These are phyloP conservation scores for Candida pseudoglaebosa DNA, from an alignment of 805 yeast genomes.

Conservation along the genomic window DNA sequence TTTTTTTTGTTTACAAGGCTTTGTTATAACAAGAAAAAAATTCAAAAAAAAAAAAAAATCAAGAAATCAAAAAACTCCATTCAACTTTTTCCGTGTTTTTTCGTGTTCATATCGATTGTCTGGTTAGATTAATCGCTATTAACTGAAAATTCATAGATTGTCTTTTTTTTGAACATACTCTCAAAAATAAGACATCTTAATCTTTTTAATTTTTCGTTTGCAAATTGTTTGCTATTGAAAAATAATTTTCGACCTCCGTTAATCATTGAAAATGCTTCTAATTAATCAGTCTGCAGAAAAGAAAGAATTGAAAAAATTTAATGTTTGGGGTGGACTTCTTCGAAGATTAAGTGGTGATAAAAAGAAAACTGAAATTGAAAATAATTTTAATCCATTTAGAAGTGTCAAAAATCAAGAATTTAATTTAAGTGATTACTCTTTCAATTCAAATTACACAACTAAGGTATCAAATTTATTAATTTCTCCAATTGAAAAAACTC, in stretches of 20 bases:
- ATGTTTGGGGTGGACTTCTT: not conserved
- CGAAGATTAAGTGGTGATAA: constrained; percentile 4
- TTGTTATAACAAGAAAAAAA: no score
- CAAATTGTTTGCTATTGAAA: no score
- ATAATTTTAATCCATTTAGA: not conserved
- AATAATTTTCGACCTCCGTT: no score
- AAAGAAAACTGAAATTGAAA: not conserved
- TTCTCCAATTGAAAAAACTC: not conserved
- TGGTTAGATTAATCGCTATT: no score
- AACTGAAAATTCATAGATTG: no score
- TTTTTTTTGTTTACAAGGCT: no score
- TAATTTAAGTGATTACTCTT: not conserved
- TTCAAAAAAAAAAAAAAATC: no score
- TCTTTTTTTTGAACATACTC: no score
- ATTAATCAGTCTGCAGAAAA: not conserved
- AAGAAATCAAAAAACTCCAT: no score
- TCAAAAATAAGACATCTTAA: no score
- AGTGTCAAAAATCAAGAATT: not conserved
- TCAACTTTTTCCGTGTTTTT: no score
- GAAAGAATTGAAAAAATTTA: constrained; percentile 3
- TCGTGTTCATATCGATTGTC: no score
- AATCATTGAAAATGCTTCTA: constrained; percentile 1
- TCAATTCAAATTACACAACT: constrained; percentile 2
- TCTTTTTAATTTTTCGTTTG: not conserved
- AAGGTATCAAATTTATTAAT: not conserved